A percentile compares a stretch with the other conserved stretches of the same genome.
These are phyloP conservation scores for Amphichorda felina DNA, from an alignment of 2,329 filamentous ascomycete genomes.

Conservation along the genomic window DNA sequence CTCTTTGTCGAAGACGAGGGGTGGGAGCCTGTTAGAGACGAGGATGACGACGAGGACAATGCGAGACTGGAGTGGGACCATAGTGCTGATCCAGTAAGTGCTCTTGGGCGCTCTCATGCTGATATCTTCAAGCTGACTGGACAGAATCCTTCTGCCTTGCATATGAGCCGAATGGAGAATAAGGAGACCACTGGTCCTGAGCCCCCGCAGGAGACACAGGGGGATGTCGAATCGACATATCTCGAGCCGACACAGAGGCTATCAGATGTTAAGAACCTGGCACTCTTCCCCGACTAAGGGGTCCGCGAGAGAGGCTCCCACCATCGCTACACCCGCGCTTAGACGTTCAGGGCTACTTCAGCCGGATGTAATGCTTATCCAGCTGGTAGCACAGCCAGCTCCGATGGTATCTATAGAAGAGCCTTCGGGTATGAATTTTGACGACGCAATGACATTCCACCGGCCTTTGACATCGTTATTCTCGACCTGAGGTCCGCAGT, in stretches of 20 bases:
- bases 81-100: constrained; percentile 47
- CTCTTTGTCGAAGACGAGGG: constrained; percentile 65
- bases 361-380: constrained; percentile 42
- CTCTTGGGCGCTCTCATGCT: neutral
- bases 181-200: constrained; percentile 8
- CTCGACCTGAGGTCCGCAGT: constrained; percentile 64
- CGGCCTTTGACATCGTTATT: constrained; percentile 56
- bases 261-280: constrained; percentile 47
- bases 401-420: constrained; percentile 50
- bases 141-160: constrained; percentile 31
- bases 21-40: constrained; percentile 58
- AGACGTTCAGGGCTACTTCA: neutral
- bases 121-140: constrained; percentile 13
- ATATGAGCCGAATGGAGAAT: constrained; percentile 25
- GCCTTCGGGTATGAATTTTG: constrained; percentile 37
- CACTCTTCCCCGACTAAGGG: constrained; percentile 27
- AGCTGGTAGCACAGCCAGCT: constrained; percentile 87
- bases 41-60: constrained; percentile 48
- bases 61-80: constrained; percentile 66
- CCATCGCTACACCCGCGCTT: neutral
- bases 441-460: constrained; percentile 55
- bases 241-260: constrained; percentile 65
- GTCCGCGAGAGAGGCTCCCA: neutral
- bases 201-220: constrained; percentile 9
- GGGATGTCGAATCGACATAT: constrained; percentile 15